Evolutionary conservation across 2,329 filamentous ascomycete genomes (phyloP).

Genomic region (Fusarium sp.): DNA sequence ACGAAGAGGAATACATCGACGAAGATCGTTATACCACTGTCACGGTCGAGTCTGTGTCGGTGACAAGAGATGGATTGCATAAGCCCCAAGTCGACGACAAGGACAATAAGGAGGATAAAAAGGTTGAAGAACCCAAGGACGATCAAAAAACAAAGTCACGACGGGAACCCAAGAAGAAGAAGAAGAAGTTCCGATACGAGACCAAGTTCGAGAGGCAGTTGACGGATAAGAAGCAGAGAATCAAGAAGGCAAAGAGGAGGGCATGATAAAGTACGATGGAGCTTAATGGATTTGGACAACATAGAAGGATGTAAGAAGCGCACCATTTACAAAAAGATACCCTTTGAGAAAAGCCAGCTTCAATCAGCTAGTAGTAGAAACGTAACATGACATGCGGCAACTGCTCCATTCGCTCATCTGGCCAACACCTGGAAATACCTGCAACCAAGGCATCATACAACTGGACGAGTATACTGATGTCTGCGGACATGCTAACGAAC

Average conservation of each 20-base stretch:
- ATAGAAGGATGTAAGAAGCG: conserved; percentile 31
- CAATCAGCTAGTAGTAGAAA: conserved; percentile 47
- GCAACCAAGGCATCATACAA: conserved; percentile 37
- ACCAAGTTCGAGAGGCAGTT: conserved; percentile 85
- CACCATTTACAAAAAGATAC: conserved; percentile 47
- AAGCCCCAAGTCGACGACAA: conserved; percentile 56
- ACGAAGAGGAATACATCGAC: conserved; percentile 94
- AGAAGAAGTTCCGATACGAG: conserved; percentile 93
- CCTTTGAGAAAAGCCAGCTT: conserved; percentile 43
- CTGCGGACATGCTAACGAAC: conserved; percentile 30
- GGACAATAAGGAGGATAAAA: conserved; percentile 52
- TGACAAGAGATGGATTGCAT: conserved; percentile 78
- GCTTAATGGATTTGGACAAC: conserved; percentile 13
- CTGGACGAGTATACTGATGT: conserved; percentile 33
- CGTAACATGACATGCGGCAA: conserved; percentile 48
- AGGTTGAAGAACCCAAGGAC: conserved; percentile 41
- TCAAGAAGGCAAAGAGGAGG: conserved; percentile 58
- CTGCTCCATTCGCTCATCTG: conserved; percentile 45
- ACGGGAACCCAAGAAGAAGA: conserved; percentile 76
- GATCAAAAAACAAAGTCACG: conserved; percentile 46
- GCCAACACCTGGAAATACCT: conserved; percentile 40
- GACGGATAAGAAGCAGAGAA: conserved; percentile 75
- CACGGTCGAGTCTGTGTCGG: conserved; percentile 87
- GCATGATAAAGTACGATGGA: conserved; percentile 6
- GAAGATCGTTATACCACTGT: conserved; percentile 97